phyloP scores from a whole-genome alignment of 1,139 yeast genomes.

The Suhomyces choctaworum region DNA sequence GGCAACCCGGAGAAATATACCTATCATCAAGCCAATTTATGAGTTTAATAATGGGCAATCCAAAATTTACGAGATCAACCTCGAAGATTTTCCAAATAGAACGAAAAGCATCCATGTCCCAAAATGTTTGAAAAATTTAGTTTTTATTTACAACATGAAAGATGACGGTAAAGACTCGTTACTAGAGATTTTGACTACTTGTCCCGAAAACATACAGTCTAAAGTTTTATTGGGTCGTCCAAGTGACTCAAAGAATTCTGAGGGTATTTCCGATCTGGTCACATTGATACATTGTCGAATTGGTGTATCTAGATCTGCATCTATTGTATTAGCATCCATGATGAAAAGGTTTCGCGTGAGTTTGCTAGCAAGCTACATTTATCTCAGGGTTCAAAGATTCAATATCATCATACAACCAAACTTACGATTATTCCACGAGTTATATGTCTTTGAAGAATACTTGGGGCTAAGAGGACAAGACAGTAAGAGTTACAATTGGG shows the following conservation, averaged over 20 bases:
- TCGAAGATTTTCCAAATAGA: conserved; percentile 16
- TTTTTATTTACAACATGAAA: conserved; percentile 37
- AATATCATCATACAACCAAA: conserved; percentile 93
- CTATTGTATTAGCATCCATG: conserved; percentile 86
- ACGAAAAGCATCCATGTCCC: conserved; percentile 17
- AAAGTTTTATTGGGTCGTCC: conserved; percentile 28
- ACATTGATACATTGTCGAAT: conserved; percentile 86
- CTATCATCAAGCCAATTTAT: conserved; percentile 23
- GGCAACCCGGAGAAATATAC: conserved; percentile 9
- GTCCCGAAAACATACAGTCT: conserved; percentile 34
- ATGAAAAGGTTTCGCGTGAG: conserved; percentile 71
- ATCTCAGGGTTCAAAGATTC: conserved; percentile 78
- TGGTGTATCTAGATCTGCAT: conserved; percentile 89
- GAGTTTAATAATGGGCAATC: conserved; percentile 27
- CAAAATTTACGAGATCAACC: conserved; percentile 31
- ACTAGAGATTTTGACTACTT: conserved; percentile 29
- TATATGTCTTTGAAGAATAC: conserved; percentile 73
- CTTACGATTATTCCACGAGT: conserved; percentile 79
- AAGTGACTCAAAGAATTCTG: conserved; percentile 8
- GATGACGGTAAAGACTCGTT: conserved; percentile 46
- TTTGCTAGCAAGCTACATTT: conserved; percentile 72
- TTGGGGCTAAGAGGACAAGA: conserved; percentile 22
- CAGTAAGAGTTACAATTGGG: conserved; percentile 31
- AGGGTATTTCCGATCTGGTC: neutral
- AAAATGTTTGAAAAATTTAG: conserved; percentile 24